phyloP scores from a whole-genome alignment of 345 rosid species.

The Gossypium anomalum region DNA sequence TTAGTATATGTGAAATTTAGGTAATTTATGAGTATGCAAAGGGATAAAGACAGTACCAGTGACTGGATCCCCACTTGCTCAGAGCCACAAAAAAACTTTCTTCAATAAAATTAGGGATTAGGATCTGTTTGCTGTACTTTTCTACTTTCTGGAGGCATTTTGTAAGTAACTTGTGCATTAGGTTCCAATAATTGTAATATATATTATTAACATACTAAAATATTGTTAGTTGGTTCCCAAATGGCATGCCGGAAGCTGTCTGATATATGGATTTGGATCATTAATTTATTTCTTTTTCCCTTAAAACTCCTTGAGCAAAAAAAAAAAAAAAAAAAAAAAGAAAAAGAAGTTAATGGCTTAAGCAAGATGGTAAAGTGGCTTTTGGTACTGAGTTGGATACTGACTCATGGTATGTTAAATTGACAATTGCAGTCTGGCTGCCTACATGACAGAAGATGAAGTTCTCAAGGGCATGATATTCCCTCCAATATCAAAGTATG shows the following conservation, averaged over 20 bases:
- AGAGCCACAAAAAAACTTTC: not conserved
- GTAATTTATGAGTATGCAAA: not conserved
- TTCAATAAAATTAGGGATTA: not conserved
- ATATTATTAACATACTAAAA: not conserved
- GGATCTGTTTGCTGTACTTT: not conserved
- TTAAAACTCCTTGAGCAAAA: not conserved
- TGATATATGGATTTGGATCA: not conserved
- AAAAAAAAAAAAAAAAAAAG: not conserved
- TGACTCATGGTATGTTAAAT: conserved; percentile 18
- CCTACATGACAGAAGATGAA: conserved; percentile 89
- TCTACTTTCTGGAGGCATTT: not conserved
- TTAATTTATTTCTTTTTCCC: not conserved
- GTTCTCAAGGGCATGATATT: conserved; percentile 70
- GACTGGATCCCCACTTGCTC: not conserved
- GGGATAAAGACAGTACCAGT: not conserved
- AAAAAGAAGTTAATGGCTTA: not conserved
- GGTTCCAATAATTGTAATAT: not conserved
- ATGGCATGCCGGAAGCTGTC: not conserved
- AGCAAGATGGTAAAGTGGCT: not conserved
- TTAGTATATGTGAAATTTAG: not conserved
- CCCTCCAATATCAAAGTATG: conserved; percentile 84
- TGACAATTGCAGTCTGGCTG: conserved; percentile 69
- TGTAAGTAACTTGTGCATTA: not conserved
- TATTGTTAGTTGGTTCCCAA: not conserved
- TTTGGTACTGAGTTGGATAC: not conserved